Evolutionary conservation across 805 yeast species (phyloP), one percentile per base, ranked within the genome.

Genomic region (Saccharomycopsis lassenensis): DNA sequence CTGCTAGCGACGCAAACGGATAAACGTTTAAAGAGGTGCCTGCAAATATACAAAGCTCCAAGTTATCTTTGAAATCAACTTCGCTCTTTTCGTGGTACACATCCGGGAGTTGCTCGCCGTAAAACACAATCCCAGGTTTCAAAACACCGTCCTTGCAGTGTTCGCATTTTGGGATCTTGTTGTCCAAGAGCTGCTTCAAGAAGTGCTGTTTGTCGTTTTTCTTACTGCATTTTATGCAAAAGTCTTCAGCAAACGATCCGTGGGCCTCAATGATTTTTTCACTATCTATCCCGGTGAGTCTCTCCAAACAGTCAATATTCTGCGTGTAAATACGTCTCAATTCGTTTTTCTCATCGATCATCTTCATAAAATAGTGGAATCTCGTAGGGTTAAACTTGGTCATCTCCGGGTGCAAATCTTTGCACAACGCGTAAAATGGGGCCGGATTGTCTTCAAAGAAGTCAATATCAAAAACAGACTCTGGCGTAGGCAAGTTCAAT

Each of bases 91-190:
- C 70, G 55, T 81, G 87, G 49, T 86, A 83, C 37, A 62, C 59
- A 1, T 48, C 49, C 0, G 97, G 97, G 19, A 89, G 62, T 2
- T 77, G 69, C 54, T 89, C 98, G 3, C 97, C 97, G 59, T 86
- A 91, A 50, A 89, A 89, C 1, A 86, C 95, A 47, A 89, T 91
- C 50, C 83, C 89, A 0, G 97, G 98, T 52, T 89, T 89, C 19
- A 91, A 83, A 21, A 74, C 67, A 0, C 95, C 94, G 3, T 60
- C 35, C 29, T 47, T 52, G 50, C 97, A 89, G 12, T 61, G 50
- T 11, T 50, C 45, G 58, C 96, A 89, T 7, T 52, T 55, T 1
- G 78, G 77, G 15, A 72, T 63, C 2, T 58, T 59, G 1, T 47
- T 52, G n/a, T 52, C 48, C 21, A 48, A 41, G 53, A 54, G 51